Base-by-base conservation (phyloP, 495 filamentous ascomycete genomes). In the Aspergillus affinis region DNA sequence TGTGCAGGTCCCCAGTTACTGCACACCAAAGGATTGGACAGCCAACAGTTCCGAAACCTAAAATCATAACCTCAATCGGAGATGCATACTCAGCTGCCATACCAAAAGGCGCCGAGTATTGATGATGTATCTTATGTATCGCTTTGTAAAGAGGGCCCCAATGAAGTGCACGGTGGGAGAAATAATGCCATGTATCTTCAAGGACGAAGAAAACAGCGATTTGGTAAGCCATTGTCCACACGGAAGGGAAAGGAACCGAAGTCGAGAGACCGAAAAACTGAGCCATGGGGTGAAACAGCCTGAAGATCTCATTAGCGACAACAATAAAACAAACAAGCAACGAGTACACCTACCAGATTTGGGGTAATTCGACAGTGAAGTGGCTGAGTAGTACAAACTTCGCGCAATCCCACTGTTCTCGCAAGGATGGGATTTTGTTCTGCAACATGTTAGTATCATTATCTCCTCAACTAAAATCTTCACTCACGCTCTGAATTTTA, bases 131-230 rank as follows among this genome's bases (percentile, higher is more conserved):
- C 80, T 98, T 98, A 83, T 98, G 94, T 57, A 98, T 90, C 65
- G 84, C 81, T 75, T 88, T 93, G 84, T 98, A 98, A 6, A 98
- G 86, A 27, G 90, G 89, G 6, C 91, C 92, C 86, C 93, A 97
- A 82, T 98, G 94, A 66, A 98, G 84, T 26, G 89, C 88, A 62
- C 94, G 92, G 77, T 98, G 94, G 52, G 84, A 87, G 85, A 93
- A 98, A 81, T 98, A 98, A 72, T 98, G 94, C 95, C 95, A 98
- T 52, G 95, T 82, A 75, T 98, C 94, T 73, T 98, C 94, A 67
- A 97, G 71, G 47, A 98, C 84, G 74, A 98, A 98, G 82, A 98
- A 97, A 68, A 97, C 80, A 44, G 88, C 84, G 59, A 98, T 96
- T 59, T 98, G 94, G 66, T 89, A 88, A 53, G 89, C 89, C 82